Evolutionary conservation across 306 rosid genomes (phyloP), one percentile per base, ranked within the genome.

Genomic region (Inga leiocalycina): DNA sequence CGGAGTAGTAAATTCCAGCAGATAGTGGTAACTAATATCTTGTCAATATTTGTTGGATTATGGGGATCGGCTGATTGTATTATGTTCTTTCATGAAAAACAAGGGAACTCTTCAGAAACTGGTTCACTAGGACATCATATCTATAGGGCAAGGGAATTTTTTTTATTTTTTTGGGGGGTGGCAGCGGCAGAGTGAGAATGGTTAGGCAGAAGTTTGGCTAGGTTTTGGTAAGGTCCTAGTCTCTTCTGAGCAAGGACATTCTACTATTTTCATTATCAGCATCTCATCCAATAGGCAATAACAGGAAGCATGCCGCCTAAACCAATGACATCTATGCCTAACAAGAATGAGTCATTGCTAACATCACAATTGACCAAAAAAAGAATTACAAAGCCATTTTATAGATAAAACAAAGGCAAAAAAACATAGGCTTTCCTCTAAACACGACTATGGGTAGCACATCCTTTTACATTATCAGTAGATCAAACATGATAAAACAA

Each of bases 291-390:
- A 30, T 16, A 15, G 57, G n/a, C n/a, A 51, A 51, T 71, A 51
- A 41, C 56, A 76, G 48, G 44, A 59, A 74, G 71, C 65, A 79
- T 17, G 68, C 39, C 20, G 57, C 20, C 83, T 71, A 41, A 43
- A 75, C 52, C 78, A 75, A 51, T 70, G 70, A 43, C 57, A 51
- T 51, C 22, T n/a, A 68, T 30, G 37, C 30, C 52, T 4, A 59
- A 49, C 44, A 66, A 19, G 67, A 17, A 27, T 68, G 77, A 65
- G 17, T 75, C 68, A 66, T 34, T 48, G 75, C 51, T 66, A 82
- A 67, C 56, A 52, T 51, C 39, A 37, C 70, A 78, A 74, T 7
- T 22, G 32, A 32, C 66, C 32, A 9, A 57, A 59, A 22, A 54
- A 54, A 16, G 5, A 7, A 19, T 6, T 56, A 56, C 24, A 5